Percentiles rank a stretch among this genome's conserved stretches.
phyloP scores from a whole-genome alignment of 2,329 filamentous ascomycete species.

The Acrocalymma vagum region DNA sequence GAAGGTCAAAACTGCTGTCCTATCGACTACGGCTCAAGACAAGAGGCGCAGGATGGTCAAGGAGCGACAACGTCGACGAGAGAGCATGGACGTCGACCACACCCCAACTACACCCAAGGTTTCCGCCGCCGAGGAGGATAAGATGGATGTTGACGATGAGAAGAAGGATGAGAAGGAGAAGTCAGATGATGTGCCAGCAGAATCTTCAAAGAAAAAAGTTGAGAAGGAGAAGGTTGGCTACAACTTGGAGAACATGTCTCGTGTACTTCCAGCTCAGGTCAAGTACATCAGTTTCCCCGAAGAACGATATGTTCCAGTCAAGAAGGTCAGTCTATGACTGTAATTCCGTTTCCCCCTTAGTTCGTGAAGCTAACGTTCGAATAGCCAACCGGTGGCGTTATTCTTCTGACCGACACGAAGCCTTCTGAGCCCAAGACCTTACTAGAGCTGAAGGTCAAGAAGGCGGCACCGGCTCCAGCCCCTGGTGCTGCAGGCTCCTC shows the following conservation, averaged over 20 bases:
- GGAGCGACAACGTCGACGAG: conserved; percentile 85
- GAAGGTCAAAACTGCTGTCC: conserved; percentile 91
- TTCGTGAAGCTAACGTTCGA: conserved; percentile 25
- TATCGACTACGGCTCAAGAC: conserved; percentile 96
- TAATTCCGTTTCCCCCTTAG: background rate
- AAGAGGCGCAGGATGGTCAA: conserved; percentile 95
- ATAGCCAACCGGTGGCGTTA: conserved; percentile 90
- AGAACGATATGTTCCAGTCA: conserved; percentile 91
- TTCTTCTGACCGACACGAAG: conserved; percentile 86
- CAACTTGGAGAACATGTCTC: conserved; percentile 95
- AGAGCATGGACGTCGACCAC: conserved; percentile 95
- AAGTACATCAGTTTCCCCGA: conserved; percentile 95
- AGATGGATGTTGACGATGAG: conserved; percentile 77
- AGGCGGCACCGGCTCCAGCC: conserved; percentile 61
- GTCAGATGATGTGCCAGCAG: conserved; percentile 61
- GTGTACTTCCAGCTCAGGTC: conserved; percentile 89
- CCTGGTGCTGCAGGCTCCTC: conserved; percentile 52
- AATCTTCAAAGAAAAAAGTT: conserved; percentile 81
- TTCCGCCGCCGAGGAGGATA: conserved; percentile 69
- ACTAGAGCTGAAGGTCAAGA: conserved; percentile 93
- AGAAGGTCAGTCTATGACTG: conserved; percentile 68
- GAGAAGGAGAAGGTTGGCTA: conserved; percentile 98
- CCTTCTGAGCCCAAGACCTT: conserved; percentile 80
- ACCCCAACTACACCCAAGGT: conserved; percentile 78
- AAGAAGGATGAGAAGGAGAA: conserved; percentile 55